Evolutionary conservation across 2,329 filamentous ascomycete species (phyloP), one percentile per base, ranked within the genome.

Genomic region (Xylogone sp.): DNA sequence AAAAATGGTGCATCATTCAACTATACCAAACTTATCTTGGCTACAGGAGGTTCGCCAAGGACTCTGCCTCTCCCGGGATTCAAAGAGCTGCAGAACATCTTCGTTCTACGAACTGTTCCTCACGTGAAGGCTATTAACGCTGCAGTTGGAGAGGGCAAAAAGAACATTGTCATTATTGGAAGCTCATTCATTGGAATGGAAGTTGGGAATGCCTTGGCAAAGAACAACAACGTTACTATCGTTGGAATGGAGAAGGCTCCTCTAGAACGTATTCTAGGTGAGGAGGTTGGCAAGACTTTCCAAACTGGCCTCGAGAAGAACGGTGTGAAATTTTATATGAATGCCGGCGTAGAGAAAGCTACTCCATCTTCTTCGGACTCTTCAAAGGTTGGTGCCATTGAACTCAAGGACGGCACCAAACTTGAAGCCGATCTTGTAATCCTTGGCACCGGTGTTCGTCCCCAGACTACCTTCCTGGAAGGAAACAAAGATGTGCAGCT

Each of bases 101-200:
- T 97, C 71, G 79, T 87, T 1, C 78, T 99, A 10, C 83, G 94
- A 49, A 85, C 77, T 10, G 76, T 95, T n/a, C 78, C 85, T 42
- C 86, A 97, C 64, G 82, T 86, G 1, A 83, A 92, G 67, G 78
- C 77, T 53, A 97, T 99, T 58, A 77, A 90, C 21, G 78, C 75
- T 1, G 90, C 90, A 6, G 88, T 96, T 45, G 90, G 90, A 24
- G 82, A 89, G 43, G 87, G 88, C 65, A 84, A 83, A 53, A 97
- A 96, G 78, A 97, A 96, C 70, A 84, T 99, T 59, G 90, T 96
- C 45, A 78, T 99, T 13, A 78, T 99, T 49, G 94, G 94, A 42
- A 93, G 88, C 53, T 96, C 90, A 1, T 99, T 99, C 70, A 99
- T 99, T 65, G 94, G 94, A 42, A 95, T 99, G 88, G 94, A 99